phyloP scores from a whole-genome alignment of 225 moss, liverwort and hornwort species.

The Pleurozium schreberi region DNA sequence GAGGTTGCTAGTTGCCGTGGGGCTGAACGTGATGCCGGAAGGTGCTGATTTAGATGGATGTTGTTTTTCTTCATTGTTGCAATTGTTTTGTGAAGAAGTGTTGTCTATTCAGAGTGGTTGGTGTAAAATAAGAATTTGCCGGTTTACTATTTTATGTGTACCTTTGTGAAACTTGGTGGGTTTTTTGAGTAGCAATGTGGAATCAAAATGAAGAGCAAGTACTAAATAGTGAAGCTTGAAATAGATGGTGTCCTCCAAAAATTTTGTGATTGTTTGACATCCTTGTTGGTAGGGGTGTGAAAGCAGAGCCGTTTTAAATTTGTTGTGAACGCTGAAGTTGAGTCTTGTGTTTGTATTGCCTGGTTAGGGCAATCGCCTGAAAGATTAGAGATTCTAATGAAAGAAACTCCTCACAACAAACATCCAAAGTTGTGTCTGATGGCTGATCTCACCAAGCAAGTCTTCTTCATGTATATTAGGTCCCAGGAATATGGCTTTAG shows the following conservation, averaged over 20 bases:
- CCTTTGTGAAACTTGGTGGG: background rate
- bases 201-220: conserved; percentile 5
- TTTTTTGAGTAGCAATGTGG: conserved; percentile 5
- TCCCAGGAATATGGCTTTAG: background rate
- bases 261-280: background rate
- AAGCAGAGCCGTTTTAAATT: background rate
- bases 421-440: conserved; percentile 23
- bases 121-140: background rate
- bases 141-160: background rate
- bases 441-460: conserved; percentile 5
- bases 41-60: background rate
- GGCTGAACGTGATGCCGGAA: background rate
- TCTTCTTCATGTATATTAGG: background rate
- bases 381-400: conserved; percentile 19
- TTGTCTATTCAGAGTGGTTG: background rate
- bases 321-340: background rate
- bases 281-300: background rate
- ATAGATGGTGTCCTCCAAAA: background rate
- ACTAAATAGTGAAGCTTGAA: background rate
- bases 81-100: background rate
- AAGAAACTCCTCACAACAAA: conserved; percentile 1
- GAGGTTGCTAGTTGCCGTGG: background rate
- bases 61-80: background rate
- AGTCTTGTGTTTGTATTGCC: background rate
- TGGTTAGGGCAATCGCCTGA: conserved; percentile 19